A percentile compares a stretch with the other conserved stretches of the same genome.
These are phyloP conservation scores for Moricandia moricandioides DNA, from an alignment of 345 rosid genomes.

Conservation along the genomic window DNA sequence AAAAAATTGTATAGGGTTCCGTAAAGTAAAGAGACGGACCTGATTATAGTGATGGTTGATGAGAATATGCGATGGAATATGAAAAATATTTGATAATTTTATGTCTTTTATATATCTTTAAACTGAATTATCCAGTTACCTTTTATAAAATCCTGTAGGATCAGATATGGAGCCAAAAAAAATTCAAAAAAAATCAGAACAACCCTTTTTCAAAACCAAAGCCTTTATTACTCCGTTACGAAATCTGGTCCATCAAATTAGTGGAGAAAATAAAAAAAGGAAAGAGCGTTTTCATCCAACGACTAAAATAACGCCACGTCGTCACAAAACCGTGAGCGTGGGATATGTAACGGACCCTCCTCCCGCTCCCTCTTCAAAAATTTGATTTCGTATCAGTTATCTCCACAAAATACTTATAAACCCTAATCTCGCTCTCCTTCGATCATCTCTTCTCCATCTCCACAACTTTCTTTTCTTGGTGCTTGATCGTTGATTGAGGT, in stretches of 20 bases:
- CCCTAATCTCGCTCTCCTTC: conserved; percentile 30
- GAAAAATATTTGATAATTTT: background rate
- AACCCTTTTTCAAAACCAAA: background rate
- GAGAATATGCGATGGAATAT: background rate
- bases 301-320: conserved; percentile 37
- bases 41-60: background rate
- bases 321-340: conserved; percentile 4
- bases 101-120: background rate
- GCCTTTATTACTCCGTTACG: conserved; percentile 12
- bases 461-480: background rate
- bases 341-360: conserved; percentile 37
- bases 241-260: conserved; percentile 23
- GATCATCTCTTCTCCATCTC: conserved; percentile 13
- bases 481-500: conserved; percentile 7
- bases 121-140: background rate
- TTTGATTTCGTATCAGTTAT: conserved; percentile 42
- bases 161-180: conserved; percentile 29
- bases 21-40: too few species aligned
- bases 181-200: conserved; percentile 25
- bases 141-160: background rate
- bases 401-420: conserved; percentile 17
- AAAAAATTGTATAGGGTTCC: too few species aligned
- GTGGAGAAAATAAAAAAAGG: conserved; percentile 12
- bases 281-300: conserved; percentile 1
- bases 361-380: conserved; percentile 40